Evolutionary conservation across 2,329 filamentous ascomycete species (phyloP).

Genomic region (Talaromyces sp.): DNA sequence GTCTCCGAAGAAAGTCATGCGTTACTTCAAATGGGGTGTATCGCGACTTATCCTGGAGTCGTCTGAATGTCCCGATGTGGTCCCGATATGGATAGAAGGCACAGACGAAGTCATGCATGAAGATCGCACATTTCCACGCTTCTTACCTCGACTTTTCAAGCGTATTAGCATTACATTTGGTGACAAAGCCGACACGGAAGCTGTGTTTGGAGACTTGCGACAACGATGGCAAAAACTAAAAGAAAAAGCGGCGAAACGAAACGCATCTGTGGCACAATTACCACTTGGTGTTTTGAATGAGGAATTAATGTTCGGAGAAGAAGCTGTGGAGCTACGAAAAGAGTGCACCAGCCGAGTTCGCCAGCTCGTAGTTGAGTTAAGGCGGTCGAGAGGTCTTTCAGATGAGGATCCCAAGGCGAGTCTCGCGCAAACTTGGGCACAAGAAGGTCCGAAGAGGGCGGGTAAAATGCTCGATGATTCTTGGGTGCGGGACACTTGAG

Average conservation of each 20-base stretch:
- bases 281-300: slow-evolving; percentile 60
- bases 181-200: slow-evolving; percentile 69
- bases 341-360: slow-evolving; percentile 78
- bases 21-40: slow-evolving; percentile 98
- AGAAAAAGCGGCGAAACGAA: slow-evolving; percentile 50
- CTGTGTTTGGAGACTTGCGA: slow-evolving; percentile 73
- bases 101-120: slow-evolving; percentile 87
- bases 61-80: slow-evolving; percentile 79
- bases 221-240: slow-evolving; percentile 67
- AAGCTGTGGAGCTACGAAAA: slow-evolving; percentile 72
- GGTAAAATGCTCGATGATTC: slow-evolving; percentile 61
- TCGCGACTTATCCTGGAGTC: slow-evolving; percentile 87
- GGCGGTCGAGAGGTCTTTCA: slow-evolving; percentile 66
- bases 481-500: slow-evolving; percentile 56
- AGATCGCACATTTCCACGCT: slow-evolving; percentile 72
- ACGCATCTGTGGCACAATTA: slow-evolving; percentile 34
- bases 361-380: slow-evolving; percentile 74
- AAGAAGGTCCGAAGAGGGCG: slow-evolving; percentile 52
- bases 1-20: slow-evolving; percentile 70
- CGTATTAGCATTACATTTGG: slow-evolving; percentile 74
- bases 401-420: slow-evolving; percentile 77
- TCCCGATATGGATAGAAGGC: slow-evolving; percentile 94
- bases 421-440: slow-evolving; percentile 75
- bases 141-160: slow-evolving; percentile 71
- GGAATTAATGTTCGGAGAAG: slow-evolving; percentile 63